Percentiles rank a stretch among this genome's conserved stretches.
Conservation (phyloP, 1,284 basidiomycete genomes). For the Stygiomarasmius scandens region DNA sequence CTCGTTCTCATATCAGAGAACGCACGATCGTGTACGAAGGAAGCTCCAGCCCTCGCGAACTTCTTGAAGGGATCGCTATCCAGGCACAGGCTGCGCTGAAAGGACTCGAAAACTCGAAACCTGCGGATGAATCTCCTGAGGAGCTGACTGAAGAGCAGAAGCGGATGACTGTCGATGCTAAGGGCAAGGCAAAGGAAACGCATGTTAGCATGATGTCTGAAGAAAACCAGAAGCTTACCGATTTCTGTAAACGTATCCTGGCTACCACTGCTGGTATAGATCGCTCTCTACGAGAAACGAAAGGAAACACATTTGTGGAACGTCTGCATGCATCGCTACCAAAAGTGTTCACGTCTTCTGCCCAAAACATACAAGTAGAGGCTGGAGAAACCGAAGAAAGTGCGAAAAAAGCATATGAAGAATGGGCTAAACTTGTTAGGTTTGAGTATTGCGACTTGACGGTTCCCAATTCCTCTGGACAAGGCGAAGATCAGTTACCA, state of each 20-base stretch:
- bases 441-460: slow-evolving; percentile 89
- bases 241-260: slow-evolving; percentile 80
- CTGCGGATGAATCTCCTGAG: slow-evolving; percentile 46
- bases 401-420: slow-evolving; percentile 69
- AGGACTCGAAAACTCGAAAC: slow-evolving; percentile 71
- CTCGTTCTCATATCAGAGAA: slow-evolving; percentile 60
- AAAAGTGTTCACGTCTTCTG: slow-evolving; percentile 57
- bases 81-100: slow-evolving; percentile 88
- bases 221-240: slow-evolving; percentile 67
- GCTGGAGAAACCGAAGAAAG: slow-evolving; percentile 66
- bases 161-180: slow-evolving; percentile 67
- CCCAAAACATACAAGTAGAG: slow-evolving; percentile 45
- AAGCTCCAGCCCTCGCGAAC: slow-evolving; percentile 83
- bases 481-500: slow-evolving; percentile 54
- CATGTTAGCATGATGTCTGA: slow-evolving; percentile 39
- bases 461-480: slow-evolving; percentile 41
- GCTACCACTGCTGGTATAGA: slow-evolving; percentile 82
- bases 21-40: slow-evolving; percentile 87
- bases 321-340: slow-evolving; percentile 77
- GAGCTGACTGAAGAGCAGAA: slow-evolving; percentile 85
- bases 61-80: slow-evolving; percentile 86
- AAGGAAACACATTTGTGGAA: slow-evolving; percentile 81
- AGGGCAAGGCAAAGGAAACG: slow-evolving; percentile 65
- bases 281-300: slow-evolving; percentile 80
- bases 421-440: slow-evolving; percentile 69